Evolutionary conservation across 208 protist species (phyloP).

Genomic region (Balamuthia mandrillaris): DNA sequence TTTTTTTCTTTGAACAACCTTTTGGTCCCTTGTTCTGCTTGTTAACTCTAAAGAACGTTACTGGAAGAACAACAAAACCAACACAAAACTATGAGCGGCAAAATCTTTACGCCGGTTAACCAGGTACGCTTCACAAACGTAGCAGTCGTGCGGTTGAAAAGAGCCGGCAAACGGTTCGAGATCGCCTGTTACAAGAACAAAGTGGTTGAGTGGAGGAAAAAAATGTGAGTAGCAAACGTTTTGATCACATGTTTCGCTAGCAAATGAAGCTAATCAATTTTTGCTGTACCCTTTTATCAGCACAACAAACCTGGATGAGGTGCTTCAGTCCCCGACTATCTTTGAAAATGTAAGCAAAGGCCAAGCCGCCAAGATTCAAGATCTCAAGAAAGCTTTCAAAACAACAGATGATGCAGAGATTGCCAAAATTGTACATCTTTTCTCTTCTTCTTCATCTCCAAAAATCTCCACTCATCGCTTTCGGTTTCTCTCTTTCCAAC

Average conservation of each 20-base stretch:
- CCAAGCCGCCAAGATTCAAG: conserved; percentile 74
- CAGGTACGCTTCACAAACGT: conserved; percentile 84
- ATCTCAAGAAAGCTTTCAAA: conserved; percentile 73
- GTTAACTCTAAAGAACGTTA: too few relatives aligned
- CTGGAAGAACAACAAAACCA: too few relatives aligned
- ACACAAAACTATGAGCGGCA: conserved; percentile 40
- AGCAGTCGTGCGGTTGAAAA: conserved; percentile 79
- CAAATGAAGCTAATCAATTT: background rate
- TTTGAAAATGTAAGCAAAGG: conserved; percentile 85
- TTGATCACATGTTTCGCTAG: background rate
- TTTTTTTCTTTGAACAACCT: too few relatives aligned
- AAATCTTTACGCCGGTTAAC: conserved; percentile 74
- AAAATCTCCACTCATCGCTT: background rate
- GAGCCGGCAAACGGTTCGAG: conserved; percentile 78
- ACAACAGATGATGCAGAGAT: conserved; percentile 60
- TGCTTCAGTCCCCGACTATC: conserved; percentile 78
- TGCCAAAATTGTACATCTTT: background rate
- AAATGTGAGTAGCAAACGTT: conserved; percentile 59
- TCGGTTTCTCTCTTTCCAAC: background rate
- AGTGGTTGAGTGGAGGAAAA: conserved; percentile 75
- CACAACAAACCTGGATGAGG: conserved; percentile 82
- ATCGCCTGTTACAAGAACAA: conserved; percentile 87
- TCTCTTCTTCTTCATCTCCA: background rate
- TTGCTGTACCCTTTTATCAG: background rate
- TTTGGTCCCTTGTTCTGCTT: too few relatives aligned